Conservation (phyloP, 176 grass and related monocot genomes). For the Oryza nivara region DNA sequence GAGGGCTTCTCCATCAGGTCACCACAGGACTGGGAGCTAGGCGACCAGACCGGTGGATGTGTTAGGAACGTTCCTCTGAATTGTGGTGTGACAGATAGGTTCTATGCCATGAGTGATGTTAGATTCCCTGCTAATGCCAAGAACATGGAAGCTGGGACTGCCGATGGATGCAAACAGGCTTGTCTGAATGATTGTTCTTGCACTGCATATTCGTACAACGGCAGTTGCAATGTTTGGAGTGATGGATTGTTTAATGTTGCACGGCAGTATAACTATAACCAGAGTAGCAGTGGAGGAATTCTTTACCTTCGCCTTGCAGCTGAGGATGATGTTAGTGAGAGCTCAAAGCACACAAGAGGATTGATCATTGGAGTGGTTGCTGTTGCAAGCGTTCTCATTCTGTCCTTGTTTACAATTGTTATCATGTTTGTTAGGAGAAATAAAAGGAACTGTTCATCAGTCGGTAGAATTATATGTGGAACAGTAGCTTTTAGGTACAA, state of each 20-base stretch:
- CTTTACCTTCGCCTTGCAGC: slow-evolving; percentile 34
- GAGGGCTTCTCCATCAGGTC: slow-evolving; percentile 19
- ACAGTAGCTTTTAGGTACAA: slow-evolving; percentile 24
- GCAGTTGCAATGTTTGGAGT: slow-evolving; percentile 20
- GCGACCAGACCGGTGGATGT: slow-evolving; percentile 25
- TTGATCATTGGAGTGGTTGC: background rate
- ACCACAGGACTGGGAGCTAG: background rate
- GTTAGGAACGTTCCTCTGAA: background rate
- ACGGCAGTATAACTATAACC: background rate
- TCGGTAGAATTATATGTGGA: background rate
- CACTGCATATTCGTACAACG: slow-evolving; percentile 17
- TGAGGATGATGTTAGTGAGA: background rate
- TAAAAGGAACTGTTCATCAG: background rate
- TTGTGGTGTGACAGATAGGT: background rate
- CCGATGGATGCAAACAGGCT: background rate
- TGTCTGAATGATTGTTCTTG: slow-evolving; percentile 28
- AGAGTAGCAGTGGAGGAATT: background rate
- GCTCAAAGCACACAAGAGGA: background rate
- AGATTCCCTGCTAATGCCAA: slow-evolving; percentile 15
- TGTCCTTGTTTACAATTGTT: background rate
- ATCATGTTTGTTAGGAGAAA: background rate
- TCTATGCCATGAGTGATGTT: background rate
- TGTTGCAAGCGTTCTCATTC: background rate
- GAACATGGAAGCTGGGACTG: background rate
- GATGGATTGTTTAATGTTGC: slow-evolving; percentile 15